phyloP scores from a whole-genome alignment of 2,329 filamentous ascomycete species.

The Botryotinia narcissicola region DNA sequence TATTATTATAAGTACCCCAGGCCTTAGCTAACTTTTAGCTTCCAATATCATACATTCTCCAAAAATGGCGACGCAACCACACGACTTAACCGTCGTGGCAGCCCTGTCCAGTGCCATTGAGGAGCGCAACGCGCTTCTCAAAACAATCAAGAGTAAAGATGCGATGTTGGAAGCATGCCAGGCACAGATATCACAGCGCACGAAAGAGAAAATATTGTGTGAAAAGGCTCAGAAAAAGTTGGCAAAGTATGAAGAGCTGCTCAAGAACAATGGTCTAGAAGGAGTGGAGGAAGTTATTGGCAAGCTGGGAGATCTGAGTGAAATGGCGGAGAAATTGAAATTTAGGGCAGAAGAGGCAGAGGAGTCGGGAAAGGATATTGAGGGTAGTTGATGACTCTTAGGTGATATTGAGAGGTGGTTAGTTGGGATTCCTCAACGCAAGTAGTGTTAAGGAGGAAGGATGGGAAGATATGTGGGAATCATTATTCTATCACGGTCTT shows the following conservation, averaged over 20 bases:
- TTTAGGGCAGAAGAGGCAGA: accelerated
- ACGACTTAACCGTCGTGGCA: neutral
- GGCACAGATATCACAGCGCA: neutral
- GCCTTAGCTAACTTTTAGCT: too few species aligned
- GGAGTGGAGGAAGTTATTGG: neutral
- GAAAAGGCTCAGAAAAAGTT: neutral
- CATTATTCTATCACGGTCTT: neutral
- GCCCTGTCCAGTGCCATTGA: neutral
- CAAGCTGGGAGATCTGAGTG: neutral
- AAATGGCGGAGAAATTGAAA: neutral
- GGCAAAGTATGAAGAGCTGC: neutral
- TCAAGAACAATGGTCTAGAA: neutral
- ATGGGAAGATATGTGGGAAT: neutral
- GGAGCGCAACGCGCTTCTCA: neutral
- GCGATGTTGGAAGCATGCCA: neutral
- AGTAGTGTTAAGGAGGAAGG: too few species aligned
- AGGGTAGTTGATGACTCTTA: neutral
- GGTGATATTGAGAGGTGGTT: neutral
- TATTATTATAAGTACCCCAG: neutral
- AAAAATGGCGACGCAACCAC: neutral
- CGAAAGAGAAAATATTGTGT: neutral
- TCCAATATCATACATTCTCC: neutral
- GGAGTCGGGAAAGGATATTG: neutral
- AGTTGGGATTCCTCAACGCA: neutral
- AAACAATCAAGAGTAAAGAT: neutral